phyloP scores from a whole-genome alignment of 2,329 filamentous ascomycete species.

The Xylariales sp. region DNA sequence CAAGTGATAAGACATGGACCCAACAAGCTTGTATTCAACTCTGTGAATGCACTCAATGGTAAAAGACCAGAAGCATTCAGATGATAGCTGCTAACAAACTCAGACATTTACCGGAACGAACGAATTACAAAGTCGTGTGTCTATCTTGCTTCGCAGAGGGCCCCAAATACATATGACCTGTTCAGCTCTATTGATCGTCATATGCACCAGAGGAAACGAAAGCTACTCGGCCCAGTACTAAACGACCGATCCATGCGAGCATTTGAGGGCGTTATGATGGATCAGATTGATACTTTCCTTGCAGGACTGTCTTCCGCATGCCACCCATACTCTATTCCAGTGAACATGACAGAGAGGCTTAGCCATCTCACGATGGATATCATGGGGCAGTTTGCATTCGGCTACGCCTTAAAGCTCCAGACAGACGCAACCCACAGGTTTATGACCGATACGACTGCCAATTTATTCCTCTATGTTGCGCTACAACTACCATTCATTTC shows the following conservation, averaged over 20 bases:
- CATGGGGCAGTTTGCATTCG: slow-evolving; percentile 34
- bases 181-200: slow-evolving; percentile 24
- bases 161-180: slow-evolving; percentile 11
- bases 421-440: slow-evolving; percentile 20
- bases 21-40: slow-evolving; percentile 27
- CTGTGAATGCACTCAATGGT: slow-evolving; percentile 22
- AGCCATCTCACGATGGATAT: slow-evolving; percentile 35
- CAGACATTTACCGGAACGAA: slow-evolving; percentile 33
- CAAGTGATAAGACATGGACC: slow-evolving; percentile 25
- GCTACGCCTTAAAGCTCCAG: slow-evolving; percentile 31
- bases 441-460: slow-evolving; percentile 11
- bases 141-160: slow-evolving; percentile 29
- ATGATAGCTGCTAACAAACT: neutral
- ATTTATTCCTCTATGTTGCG: slow-evolving; percentile 20
- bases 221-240: slow-evolving; percentile 31
- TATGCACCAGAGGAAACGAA: slow-evolving; percentile 34
- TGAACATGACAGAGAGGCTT: slow-evolving; percentile 31
- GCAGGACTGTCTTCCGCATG: neutral
- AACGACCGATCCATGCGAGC: slow-evolving; percentile 33
- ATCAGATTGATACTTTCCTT: slow-evolving; percentile 37
- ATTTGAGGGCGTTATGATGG: slow-evolving; percentile 36
- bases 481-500: slow-evolving; percentile 22
- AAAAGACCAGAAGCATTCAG: neutral
- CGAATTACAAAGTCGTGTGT: slow-evolving; percentile 24
- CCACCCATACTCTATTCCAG: slow-evolving; percentile 6